Evolutionary conservation across 768 basidiomycete genomes (phyloP).

Genomic region (Candolleomyces efflorescens): DNA sequence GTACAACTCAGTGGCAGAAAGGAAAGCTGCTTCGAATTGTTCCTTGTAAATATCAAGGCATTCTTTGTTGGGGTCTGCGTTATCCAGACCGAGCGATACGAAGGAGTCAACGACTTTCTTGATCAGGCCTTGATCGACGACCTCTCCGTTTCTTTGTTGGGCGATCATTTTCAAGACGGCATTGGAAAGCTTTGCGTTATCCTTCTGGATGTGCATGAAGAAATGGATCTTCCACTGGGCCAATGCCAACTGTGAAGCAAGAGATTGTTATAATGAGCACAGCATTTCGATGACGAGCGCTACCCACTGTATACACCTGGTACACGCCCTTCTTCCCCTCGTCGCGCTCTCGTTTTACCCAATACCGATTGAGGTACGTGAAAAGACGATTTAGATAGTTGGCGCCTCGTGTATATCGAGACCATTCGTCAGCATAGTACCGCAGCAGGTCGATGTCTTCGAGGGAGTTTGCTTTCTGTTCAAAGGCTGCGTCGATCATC

Average conservation of each 20-base stretch:
- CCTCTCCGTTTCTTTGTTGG: conserved; percentile 91
- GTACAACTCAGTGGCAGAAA: conserved; percentile 84
- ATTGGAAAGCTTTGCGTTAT: conserved; percentile 75
- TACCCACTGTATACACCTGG: conserved; percentile 87
- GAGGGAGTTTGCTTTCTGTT: conserved; percentile 73
- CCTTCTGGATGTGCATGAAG: conserved; percentile 81
- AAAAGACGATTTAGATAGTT: conserved; percentile 96
- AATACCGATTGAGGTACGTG: conserved; percentile 97
- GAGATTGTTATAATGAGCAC: conserved; percentile 2
- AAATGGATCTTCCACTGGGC: conserved; percentile 95
- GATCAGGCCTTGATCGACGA: conserved; percentile 92
- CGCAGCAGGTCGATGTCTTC: conserved; percentile 89
- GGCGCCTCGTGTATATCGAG: conserved; percentile 94
- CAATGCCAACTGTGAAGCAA: conserved; percentile 67
- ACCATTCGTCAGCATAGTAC: conserved; percentile 94
- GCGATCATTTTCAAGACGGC: conserved; percentile 89
- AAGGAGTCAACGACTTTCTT: conserved; percentile 99
- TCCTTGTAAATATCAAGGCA: conserved; percentile 95
- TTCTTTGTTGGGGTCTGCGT: conserved; percentile 86
- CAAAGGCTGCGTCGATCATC: conserved; percentile 13
- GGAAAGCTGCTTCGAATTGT: conserved; percentile 88
- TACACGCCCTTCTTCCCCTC: conserved; percentile 97
- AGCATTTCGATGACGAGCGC: neutral
- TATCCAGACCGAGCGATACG: conserved; percentile 92
- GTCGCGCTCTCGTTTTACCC: conserved; percentile 98